These are phyloP conservation scores for Microsporum audouinii DNA, from an alignment of 2,329 filamentous ascomycete genomes.

Conservation along the genomic window DNA sequence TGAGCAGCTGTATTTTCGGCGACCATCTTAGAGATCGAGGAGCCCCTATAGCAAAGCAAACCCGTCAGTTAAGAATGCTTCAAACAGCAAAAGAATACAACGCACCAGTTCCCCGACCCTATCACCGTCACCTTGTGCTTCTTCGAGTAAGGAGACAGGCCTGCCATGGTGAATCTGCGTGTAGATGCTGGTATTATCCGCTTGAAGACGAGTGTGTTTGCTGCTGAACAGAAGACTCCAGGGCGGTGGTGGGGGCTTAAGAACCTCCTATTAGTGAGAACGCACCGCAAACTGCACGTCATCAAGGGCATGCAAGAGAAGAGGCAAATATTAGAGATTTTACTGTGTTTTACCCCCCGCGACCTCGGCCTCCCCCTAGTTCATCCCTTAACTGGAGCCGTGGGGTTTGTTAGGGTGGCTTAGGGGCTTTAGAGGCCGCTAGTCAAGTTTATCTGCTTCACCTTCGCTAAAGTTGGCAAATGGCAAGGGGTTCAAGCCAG, in stretches of 20 bases:
- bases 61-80: background rate
- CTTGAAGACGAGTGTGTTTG: background rate
- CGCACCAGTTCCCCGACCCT: slow-evolving; percentile 91
- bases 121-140: slow-evolving; percentile 90
- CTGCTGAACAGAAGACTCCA: background rate
- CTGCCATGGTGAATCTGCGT: slow-evolving; percentile 33
- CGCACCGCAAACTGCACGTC: background rate
- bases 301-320: background rate
- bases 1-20: slow-evolving; percentile 79
- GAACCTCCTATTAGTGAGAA: background rate
- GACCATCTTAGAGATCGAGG: slow-evolving; percentile 92
- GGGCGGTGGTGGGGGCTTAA: background rate
- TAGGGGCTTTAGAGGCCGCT: background rate
- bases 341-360: background rate
- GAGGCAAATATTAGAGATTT: background rate
- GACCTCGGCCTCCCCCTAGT: background rate
- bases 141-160: slow-evolving; percentile 44
- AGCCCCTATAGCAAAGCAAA: slow-evolving; percentile 53
- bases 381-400: background rate
- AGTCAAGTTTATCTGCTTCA: background rate
- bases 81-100: background rate
- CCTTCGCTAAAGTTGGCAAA: background rate
- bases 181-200: background rate
- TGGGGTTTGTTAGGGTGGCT: background rate
- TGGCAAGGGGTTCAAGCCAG: background rate